Evolutionary conservation across 148 eudicot genomes (phyloP), one percentile per base, ranked within the genome.

Genomic region (Vaccinium myrtillus): DNA sequence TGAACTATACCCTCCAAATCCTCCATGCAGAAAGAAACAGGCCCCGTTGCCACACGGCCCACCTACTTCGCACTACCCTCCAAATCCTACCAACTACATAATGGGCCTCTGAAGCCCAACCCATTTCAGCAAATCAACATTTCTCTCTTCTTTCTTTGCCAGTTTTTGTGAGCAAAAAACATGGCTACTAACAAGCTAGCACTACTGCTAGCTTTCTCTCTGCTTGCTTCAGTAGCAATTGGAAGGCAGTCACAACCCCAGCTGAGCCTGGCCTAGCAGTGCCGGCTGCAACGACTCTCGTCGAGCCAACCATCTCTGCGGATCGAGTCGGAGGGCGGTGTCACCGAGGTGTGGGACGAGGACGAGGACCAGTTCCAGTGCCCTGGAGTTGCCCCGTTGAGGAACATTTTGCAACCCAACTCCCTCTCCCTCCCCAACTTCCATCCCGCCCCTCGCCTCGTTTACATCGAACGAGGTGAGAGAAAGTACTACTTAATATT

Each of bases 331-430:
- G 95, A 94, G 59, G 98, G 91, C 5, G 95, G 95, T 36, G 69
- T 85, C 61, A 83, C 88, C 15, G 98, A 94, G 84, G 0, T 87
- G 48, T 94, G 98, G 98, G 90, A 92, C 78, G 88, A 87, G 23
- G 80, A 74, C 10, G 90, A 93, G 51, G 93, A 93, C 11, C 93
- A 93, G 84, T 94, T 88, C 86, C 95, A 88, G 80, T 93, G 98
- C 25, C 91, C 88, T 78, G 95, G 94, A 1, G 88, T 94, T 12
- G 85, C 88, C 23, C 89, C 98, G 4, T 55, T 88, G 86, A 91
- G 89, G 83, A 58, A 87, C 43, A 88, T 83, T 30, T 30, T 94
- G 19, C 90, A 81, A 39, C 93, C 91, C 16, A 86, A 91, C 51
- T 84, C 88, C 27, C 94, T 94, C 59, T 30, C 89, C 25, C 79